These are phyloP conservation scores for Aureobasidium pullulans DNA, from an alignment of 2,329 filamentous ascomycete genomes.

Conservation along the genomic window DNA sequence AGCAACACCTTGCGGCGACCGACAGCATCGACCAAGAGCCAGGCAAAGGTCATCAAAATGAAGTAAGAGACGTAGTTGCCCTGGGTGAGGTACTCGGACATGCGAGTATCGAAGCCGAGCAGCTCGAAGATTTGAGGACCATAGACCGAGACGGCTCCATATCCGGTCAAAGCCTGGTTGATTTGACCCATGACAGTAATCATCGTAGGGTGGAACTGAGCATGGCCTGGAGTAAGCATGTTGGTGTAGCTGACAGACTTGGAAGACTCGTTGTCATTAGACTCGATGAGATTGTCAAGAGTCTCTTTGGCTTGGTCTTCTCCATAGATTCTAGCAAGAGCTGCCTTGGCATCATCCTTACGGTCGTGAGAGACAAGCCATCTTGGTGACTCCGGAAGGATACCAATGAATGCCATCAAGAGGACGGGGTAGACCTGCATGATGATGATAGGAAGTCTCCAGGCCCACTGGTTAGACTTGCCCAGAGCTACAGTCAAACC, in stretches of 20 bases:
- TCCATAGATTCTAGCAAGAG: conserved; percentile 44
- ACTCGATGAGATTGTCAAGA: conserved; percentile 44
- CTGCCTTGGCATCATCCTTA: conserved; percentile 43
- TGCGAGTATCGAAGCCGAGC: conserved; percentile 46
- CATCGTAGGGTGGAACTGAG: conserved; percentile 54
- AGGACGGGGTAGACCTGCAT: conserved; percentile 54
- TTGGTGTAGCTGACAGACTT: conserved; percentile 46
- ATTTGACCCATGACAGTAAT: conserved; percentile 57
- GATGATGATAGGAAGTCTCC: conserved; percentile 52
- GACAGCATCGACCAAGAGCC: conserved; percentile 51
- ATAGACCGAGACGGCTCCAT: conserved; percentile 55
- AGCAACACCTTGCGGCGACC: conserved; percentile 49
- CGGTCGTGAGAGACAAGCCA: conserved; percentile 49
- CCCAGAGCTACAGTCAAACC: conserved; percentile 46
- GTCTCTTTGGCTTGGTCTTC: conserved; percentile 42
- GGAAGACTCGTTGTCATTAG: conserved; percentile 42
- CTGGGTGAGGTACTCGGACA: conserved; percentile 50
- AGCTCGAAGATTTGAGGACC: conserved; percentile 58
- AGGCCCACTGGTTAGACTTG: conserved; percentile 53
- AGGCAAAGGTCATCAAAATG: conserved; percentile 54
- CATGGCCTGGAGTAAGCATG: conserved; percentile 49
- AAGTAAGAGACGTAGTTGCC: conserved; percentile 57
- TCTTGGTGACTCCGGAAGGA: conserved; percentile 50
- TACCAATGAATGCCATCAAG: conserved; percentile 45
- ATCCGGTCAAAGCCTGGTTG: conserved; percentile 53